These are phyloP conservation scores for Cercospora sp. DNA, from an alignment of 2,329 filamentous ascomycete species.

Conservation along the genomic window DNA sequence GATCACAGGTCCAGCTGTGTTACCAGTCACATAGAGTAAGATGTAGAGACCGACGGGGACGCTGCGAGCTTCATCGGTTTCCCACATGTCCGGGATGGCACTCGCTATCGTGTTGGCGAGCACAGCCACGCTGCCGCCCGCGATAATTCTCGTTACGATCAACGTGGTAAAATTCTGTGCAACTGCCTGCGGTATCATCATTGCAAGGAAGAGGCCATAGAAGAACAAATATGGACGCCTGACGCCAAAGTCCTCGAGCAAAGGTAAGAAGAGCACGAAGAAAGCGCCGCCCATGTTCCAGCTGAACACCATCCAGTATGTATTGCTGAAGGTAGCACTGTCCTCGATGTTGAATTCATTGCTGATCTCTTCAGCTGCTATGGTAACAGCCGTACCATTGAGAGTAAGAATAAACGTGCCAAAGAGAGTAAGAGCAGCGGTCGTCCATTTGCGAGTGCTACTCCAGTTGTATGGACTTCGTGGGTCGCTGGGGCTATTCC, in stretches of 20 bases:
- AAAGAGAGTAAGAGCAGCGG: slow-evolving; percentile 37
- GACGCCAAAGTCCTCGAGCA: slow-evolving; percentile 44
- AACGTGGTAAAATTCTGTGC: slow-evolving; percentile 43
- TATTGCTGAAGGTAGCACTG: slow-evolving; percentile 40
- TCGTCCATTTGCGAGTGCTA: slow-evolving; percentile 37
- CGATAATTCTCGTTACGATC: slow-evolving; percentile 41
- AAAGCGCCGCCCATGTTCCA: slow-evolving; percentile 43
- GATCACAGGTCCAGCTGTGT: slow-evolving; percentile 40
- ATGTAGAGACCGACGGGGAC: slow-evolving; percentile 42
- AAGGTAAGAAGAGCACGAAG: slow-evolving; percentile 40
- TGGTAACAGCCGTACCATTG: slow-evolving; percentile 43
- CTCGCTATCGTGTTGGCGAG: slow-evolving; percentile 41
- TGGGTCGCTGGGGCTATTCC: slow-evolving; percentile 52
- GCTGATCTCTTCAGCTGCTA: slow-evolving; percentile 39
- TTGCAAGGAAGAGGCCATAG: slow-evolving; percentile 41
- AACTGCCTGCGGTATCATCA: slow-evolving; percentile 44
- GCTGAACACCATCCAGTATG: slow-evolving; percentile 42
- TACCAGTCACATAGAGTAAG: slow-evolving; percentile 38
- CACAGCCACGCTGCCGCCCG: slow-evolving; percentile 41
- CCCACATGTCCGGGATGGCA: slow-evolving; percentile 45
- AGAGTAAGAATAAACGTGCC: slow-evolving; percentile 39
- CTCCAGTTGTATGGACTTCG: slow-evolving; percentile 41
- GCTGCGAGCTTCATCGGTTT: slow-evolving; percentile 34
- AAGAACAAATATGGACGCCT: slow-evolving; percentile 33
- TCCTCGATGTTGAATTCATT: slow-evolving; percentile 39